These are phyloP conservation scores for Penicillium rolfsii DNA, from an alignment of 2,329 filamentous ascomycete genomes.

Conservation along the genomic window DNA sequence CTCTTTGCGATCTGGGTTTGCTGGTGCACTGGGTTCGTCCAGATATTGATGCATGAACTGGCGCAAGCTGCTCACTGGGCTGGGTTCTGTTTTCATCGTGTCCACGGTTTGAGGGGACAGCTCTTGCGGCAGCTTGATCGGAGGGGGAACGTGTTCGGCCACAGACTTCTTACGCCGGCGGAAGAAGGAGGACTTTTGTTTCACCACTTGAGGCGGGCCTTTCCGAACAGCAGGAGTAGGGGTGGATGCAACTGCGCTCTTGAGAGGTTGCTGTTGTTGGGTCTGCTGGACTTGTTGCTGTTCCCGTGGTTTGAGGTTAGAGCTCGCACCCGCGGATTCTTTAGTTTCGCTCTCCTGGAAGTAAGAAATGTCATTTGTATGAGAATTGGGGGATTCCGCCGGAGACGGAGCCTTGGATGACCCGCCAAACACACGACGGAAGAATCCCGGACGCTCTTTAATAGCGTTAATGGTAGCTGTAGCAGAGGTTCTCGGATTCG, in stretches of 20 bases:
- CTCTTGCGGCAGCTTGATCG: slow-evolving; percentile 53
- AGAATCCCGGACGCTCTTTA: slow-evolving; percentile 83
- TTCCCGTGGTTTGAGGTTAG: slow-evolving; percentile 32
- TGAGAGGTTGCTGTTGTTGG: slow-evolving; percentile 22
- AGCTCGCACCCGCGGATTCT: slow-evolving; percentile 23
- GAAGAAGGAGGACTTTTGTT: slow-evolving; percentile 95
- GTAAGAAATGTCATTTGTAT: slow-evolving; percentile 27
- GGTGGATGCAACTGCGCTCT: slow-evolving; percentile 26
- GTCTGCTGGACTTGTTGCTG: slow-evolving; percentile 21
- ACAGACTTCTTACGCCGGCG: slow-evolving; percentile 89
- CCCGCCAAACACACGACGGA: slow-evolving; percentile 81
- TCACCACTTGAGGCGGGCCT: slow-evolving; percentile 62
- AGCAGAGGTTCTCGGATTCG: slow-evolving; percentile 8
- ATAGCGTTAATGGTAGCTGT: slow-evolving; percentile 29
- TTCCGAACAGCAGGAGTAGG: slow-evolving; percentile 33
- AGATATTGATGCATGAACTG: slow-evolving; percentile 88
- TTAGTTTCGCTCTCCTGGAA: slow-evolving; percentile 32
- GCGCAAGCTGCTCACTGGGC: slow-evolving; percentile 77
- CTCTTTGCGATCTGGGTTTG: slow-evolving; percentile 29
- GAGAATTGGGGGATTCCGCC: slow-evolving; percentile 23
- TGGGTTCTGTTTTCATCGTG: slow-evolving; percentile 48
- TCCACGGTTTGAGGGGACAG: slow-evolving; percentile 44
- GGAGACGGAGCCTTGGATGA: slow-evolving; percentile 62
- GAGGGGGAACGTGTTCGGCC: slow-evolving; percentile 67
- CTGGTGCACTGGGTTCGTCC: slow-evolving; percentile 32